Conservation (phyloP, 768 basidiomycete species). For the Hydnomerulius pinastri region DNA sequence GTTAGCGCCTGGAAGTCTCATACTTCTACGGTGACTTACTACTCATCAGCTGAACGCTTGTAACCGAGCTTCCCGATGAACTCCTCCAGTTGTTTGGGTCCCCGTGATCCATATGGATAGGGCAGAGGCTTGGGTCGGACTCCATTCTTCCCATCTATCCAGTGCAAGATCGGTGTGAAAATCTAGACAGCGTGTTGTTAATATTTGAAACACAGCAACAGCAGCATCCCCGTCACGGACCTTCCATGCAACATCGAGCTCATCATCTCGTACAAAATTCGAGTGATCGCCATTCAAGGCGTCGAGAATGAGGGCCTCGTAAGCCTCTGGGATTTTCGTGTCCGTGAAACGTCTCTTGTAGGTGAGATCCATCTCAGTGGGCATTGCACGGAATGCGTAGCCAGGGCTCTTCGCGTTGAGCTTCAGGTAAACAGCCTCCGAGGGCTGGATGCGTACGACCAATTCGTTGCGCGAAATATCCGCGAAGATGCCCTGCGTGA, state of each 20-base stretch:
- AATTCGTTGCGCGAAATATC: conserved; percentile 96
- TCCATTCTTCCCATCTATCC: conserved; percentile 84
- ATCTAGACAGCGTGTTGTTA: conserved; percentile 52
- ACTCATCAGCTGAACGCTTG: conserved; percentile 63
- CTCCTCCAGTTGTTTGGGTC: conserved; percentile 79
- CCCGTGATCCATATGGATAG: conserved; percentile 94
- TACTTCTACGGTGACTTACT: conserved; percentile 59
- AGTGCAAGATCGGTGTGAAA: conserved; percentile 92
- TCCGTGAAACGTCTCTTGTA: conserved; percentile 96
- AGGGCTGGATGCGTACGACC: conserved; percentile 95
- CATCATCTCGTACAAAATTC: conserved; percentile 98
- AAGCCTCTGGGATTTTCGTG: conserved; percentile 92
- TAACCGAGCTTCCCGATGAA: conserved; percentile 81
- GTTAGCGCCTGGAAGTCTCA: conserved; percentile 1
- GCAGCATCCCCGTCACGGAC: conserved; percentile 41
- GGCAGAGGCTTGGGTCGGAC: conserved; percentile 65
- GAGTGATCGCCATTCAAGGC: conserved; percentile 98
- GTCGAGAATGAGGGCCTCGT: conserved; percentile 93
- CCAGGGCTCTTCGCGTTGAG: conserved; percentile 95
- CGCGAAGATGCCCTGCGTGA: conserved; percentile 94
- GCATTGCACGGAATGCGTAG: conserved; percentile 84
- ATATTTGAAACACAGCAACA: not conserved
- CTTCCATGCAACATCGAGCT: conserved; percentile 98
- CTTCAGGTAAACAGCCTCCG: conserved; percentile 96
- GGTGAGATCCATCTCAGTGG: conserved; percentile 97